These are phyloP conservation scores for Eutrema salsugineum DNA, from an alignment of 441 rosid species.

Conservation along the genomic window DNA sequence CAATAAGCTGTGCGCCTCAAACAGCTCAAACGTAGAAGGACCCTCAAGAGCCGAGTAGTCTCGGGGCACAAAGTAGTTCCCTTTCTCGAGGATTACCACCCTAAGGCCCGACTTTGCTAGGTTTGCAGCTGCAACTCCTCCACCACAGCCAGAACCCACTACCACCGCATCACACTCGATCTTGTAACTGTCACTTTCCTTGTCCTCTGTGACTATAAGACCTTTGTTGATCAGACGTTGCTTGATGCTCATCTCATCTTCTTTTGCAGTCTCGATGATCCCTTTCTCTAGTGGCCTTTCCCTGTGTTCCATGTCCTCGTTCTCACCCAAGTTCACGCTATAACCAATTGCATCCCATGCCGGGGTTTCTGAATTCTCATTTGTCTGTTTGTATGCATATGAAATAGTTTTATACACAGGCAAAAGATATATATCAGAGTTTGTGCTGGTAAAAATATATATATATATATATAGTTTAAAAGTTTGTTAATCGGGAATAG, in stretches of 20 bases:
- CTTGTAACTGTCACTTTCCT: conserved; percentile 33
- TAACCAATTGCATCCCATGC: conserved; percentile 77
- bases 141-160: conserved; percentile 82
- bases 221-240: conserved; percentile 27
- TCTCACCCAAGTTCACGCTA: conserved; percentile 29
- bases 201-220: conserved; percentile 39
- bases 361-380: conserved; percentile 51
- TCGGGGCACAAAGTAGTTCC: conserved; percentile 58
- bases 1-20: conserved; percentile 50
- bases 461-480: background rate
- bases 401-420: too few species aligned
- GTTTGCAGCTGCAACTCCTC: conserved; percentile 80
- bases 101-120: conserved; percentile 73
- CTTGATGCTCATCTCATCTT: conserved; percentile 21
- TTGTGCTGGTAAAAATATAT: background rate
- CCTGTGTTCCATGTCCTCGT: conserved; percentile 2
- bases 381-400: conserved; percentile 38
- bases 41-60: conserved; percentile 76
- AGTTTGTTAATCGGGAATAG: too few species aligned
- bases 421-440: background rate
- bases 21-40: conserved; percentile 64
- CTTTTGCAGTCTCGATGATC: conserved; percentile 29
- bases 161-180: conserved; percentile 73
- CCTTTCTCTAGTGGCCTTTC: conserved; percentile 37
- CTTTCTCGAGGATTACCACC: conserved; percentile 83